Conservation (phyloP, 331 rosid genomes). For the Telfairia occidentalis region DNA sequence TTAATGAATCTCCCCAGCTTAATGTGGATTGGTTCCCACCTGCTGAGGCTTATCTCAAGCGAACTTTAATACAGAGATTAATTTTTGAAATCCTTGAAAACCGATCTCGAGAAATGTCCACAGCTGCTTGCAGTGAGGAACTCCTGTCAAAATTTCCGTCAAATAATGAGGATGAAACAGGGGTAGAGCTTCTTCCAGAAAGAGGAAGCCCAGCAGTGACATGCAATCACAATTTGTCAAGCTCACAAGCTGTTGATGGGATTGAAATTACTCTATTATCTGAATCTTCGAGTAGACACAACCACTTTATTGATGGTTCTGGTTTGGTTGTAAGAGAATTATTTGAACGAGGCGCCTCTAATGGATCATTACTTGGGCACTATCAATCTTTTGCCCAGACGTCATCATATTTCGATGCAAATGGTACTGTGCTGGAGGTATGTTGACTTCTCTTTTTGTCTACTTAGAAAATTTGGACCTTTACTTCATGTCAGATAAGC, state of each 20-base stretch:
- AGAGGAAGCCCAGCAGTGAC: constrained; percentile 27
- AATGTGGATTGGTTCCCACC: constrained; percentile 79
- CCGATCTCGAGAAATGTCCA: constrained; percentile 29
- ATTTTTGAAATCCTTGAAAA: constrained; percentile 57
- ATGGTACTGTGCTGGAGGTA: constrained; percentile 29
- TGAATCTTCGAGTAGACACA: constrained; percentile 40
- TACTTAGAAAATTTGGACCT: not conserved
- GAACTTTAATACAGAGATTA: constrained; percentile 70
- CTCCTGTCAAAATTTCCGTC: constrained; percentile 21
- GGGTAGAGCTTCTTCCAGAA: constrained; percentile 28
- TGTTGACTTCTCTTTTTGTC: not conserved
- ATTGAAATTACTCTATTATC: constrained; percentile 73
- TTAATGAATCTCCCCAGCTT: constrained; percentile 42
- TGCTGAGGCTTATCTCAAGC: constrained; percentile 81
- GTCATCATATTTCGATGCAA: constrained; percentile 37
- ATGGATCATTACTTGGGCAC: constrained; percentile 41
- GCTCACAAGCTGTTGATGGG: constrained; percentile 38
- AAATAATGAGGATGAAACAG: constrained; percentile 28
- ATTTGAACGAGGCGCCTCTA: constrained; percentile 50
- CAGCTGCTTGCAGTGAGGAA: constrained; percentile 41
- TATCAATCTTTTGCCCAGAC: constrained; percentile 49
- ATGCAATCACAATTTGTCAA: constrained; percentile 31
- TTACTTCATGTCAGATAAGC: not conserved
- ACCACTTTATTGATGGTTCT: constrained; percentile 42
- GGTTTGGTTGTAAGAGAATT: constrained; percentile 78